Conservation (phyloP, 2,329 filamentous ascomycete genomes). For the Phoma herbarum region DNA sequence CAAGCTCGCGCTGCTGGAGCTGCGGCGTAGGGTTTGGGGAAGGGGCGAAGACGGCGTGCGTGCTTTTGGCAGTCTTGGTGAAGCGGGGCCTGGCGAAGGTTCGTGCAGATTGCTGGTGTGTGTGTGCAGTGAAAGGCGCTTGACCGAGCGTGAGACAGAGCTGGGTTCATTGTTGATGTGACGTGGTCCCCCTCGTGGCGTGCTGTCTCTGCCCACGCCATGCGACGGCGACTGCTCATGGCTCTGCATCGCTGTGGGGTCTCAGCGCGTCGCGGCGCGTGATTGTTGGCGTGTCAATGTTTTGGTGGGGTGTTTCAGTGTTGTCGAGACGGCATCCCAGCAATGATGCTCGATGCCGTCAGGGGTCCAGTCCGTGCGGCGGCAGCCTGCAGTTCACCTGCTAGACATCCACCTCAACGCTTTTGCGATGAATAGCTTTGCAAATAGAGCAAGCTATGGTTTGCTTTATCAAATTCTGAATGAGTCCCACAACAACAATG, state of each 20-base stretch:
- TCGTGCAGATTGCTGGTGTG: constrained; percentile 39
- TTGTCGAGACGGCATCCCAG: constrained; percentile 8
- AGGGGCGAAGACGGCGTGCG: constrained; percentile 42
- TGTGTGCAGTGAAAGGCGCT: constrained; percentile 51
- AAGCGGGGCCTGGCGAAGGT: constrained; percentile 43
- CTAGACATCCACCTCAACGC: background rate
- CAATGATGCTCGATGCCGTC: constrained; percentile 5
- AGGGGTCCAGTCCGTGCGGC: constrained; percentile 3
- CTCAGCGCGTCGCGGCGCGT: constrained; percentile 38
- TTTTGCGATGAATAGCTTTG: background rate
- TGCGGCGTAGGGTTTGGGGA: constrained; percentile 51
- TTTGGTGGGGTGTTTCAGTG: constrained; percentile 21
- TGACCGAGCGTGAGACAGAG: constrained; percentile 44
- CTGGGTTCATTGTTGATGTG: constrained; percentile 50
- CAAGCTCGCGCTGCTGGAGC: constrained; percentile 54
- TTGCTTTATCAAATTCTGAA: background rate
- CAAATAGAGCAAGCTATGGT: background rate
- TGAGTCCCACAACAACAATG: background rate
- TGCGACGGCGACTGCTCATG: constrained; percentile 22
- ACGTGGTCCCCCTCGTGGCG: constrained; percentile 26
- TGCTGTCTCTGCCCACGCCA: constrained; percentile 21
- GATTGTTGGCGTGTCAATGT: constrained; percentile 21
- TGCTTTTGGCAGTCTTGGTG: constrained; percentile 34
- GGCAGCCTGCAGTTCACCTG: background rate
- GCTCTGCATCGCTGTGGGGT: constrained; percentile 40